These are phyloP conservation scores for Sugiyamaella xylanicola DNA, from an alignment of 1,139 yeast species.

Conservation along the genomic window DNA sequence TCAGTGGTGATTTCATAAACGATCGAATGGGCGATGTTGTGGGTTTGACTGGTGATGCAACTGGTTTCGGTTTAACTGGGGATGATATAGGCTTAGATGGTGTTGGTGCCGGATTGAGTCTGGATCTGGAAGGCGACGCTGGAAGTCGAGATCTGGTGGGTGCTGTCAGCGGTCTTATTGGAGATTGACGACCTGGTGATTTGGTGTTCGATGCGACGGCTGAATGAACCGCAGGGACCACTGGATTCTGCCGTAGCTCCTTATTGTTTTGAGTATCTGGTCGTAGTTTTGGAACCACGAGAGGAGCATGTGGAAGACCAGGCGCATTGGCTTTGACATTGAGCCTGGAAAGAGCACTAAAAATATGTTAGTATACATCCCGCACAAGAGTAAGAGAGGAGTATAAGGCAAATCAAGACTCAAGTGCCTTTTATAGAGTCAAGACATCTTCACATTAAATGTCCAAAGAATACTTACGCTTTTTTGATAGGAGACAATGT, in stretches of 20 bases:
- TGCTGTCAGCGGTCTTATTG: constrained; percentile 2
- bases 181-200: background rate
- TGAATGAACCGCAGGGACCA: background rate
- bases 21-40: constrained; percentile 9
- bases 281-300: constrained; percentile 10
- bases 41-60: constrained; percentile 6
- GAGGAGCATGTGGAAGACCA: background rate
- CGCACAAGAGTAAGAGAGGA: background rate
- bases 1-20: constrained; percentile 13
- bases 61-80: background rate
- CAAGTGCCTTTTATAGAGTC: too few relatives aligned
- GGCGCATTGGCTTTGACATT: background rate
- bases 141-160: background rate
- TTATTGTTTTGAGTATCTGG: background rate
- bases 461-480: constrained; percentile 18
- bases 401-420: too few relatives aligned
- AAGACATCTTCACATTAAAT: too few relatives aligned
- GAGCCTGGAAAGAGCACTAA: constrained; percentile 8
- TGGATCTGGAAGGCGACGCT: background rate
- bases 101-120: background rate
- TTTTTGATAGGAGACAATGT: constrained; percentile 20
- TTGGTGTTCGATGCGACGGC: background rate
- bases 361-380: background rate
- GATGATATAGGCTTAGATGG: background rate
- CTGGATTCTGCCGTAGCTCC: background rate